Percentiles rank a stretch among this genome's conserved stretches.
These are phyloP conservation scores for Gliomastix tumulicola DNA, from an alignment of 2,329 filamentous ascomycete species.

Conservation along the genomic window DNA sequence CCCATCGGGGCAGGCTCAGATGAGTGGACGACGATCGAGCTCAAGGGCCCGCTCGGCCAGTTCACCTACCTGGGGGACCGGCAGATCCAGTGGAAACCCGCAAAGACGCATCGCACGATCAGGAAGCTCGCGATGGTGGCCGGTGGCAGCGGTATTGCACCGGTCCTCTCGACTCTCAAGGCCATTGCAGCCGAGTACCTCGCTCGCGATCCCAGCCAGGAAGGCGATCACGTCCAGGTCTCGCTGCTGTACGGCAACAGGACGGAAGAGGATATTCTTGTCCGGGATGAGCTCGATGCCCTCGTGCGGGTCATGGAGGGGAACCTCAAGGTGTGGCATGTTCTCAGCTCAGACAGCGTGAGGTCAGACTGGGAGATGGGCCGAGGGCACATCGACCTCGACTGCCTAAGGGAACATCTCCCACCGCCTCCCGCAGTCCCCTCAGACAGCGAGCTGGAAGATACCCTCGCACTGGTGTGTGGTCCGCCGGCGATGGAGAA, in stretches of 20 bases:
- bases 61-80: neutral
- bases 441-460: neutral
- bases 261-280: neutral
- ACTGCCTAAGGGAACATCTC: neutral
- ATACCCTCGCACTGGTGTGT: slow-evolving; percentile 1
- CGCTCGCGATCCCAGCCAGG: neutral
- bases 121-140: neutral
- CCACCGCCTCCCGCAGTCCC: neutral
- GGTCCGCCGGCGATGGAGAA: slow-evolving; percentile 1
- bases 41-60: neutral
- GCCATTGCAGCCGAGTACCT: neutral
- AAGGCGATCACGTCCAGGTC: neutral
- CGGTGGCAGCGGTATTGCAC: neutral
- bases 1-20: neutral
- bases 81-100: neutral
- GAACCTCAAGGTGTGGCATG: neutral
- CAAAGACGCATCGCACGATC: neutral
- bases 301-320: neutral
- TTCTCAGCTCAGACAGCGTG: neutral
- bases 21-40: neutral
- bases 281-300: neutral
- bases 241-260: neutral
- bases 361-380: neutral
- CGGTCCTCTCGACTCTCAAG: neutral
- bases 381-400: neutral